Evolutionary conservation across 345 rosid species (phyloP).

Genomic region (Salix brachista): DNA sequence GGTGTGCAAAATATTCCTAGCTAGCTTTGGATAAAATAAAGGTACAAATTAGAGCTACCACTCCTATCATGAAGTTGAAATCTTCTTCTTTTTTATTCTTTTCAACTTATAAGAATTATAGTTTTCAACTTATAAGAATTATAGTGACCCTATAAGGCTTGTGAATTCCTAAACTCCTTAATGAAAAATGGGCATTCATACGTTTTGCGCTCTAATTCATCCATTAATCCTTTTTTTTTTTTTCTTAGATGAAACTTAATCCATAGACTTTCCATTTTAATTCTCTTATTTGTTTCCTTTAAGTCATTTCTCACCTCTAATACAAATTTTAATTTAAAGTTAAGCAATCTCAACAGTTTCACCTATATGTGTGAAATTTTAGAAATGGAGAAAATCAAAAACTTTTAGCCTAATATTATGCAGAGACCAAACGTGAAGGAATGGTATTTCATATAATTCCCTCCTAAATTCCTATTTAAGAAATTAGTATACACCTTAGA

Average conservation of each 20-base stretch:
- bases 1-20: background rate
- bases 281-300: conserved; percentile 2
- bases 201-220: conserved; percentile 13
- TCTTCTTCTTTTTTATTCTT: conserved; percentile 7
- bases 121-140: too few relatives aligned
- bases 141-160: conserved; percentile 15
- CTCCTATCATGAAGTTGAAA: background rate
- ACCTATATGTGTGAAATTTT: conserved; percentile 12
- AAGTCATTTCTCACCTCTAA: background rate
- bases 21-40: background rate
- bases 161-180: conserved; percentile 18
- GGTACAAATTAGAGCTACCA: background rate
- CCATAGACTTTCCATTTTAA: background rate
- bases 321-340: conserved; percentile 7
- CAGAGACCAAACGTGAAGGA: too few relatives aligned
- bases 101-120: too few relatives aligned
- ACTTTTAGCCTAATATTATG: background rate
- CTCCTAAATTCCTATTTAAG: too few relatives aligned
- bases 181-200: conserved; percentile 17
- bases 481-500: too few relatives aligned
- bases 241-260: background rate
- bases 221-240: background rate
- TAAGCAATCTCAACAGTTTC: conserved; percentile 13
- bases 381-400: background rate
- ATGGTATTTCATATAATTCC: too few relatives aligned